These are phyloP conservation scores for Arthrobotrys musiformis DNA, from an alignment of 2,329 filamentous ascomycete species.

Conservation along the genomic window DNA sequence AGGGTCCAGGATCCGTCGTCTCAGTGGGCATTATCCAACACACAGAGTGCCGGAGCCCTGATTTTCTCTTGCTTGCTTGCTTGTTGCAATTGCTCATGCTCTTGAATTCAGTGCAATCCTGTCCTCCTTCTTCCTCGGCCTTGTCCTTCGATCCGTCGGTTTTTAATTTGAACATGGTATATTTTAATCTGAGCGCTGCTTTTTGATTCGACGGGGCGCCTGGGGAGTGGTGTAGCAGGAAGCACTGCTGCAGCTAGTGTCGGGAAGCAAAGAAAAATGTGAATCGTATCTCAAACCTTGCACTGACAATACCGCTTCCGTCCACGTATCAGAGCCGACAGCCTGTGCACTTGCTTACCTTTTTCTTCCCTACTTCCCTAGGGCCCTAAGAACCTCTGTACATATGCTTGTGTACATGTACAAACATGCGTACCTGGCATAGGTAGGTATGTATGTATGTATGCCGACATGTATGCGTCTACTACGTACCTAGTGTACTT, in stretches of 20 bases:
- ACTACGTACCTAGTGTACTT: too few relatives aligned
- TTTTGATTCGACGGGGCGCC: constrained; percentile 3
- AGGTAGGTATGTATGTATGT: too few relatives aligned
- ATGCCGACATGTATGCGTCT: too few relatives aligned
- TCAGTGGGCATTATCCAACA: constrained; percentile 47
- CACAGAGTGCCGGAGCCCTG: constrained; percentile 34
- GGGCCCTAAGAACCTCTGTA: too few relatives aligned
- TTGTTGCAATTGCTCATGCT: too few relatives aligned
- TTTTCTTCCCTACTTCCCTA: too few relatives aligned
- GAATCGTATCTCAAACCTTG: constrained; percentile 53
- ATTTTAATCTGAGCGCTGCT: constrained; percentile 8
- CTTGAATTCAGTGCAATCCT: too few relatives aligned
- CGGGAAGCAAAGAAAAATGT: constrained; percentile 27
- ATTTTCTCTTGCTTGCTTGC: constrained; percentile 26
- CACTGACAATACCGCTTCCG: constrained; percentile 8
- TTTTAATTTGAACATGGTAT: constrained; percentile 11
- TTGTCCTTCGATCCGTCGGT: constrained; percentile 14
- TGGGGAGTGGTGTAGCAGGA: constrained; percentile 7
- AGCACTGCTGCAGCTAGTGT: constrained; percentile 29
- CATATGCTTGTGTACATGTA: too few relatives aligned
- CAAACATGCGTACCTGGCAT: too few relatives aligned
- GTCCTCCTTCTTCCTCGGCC: not conserved
- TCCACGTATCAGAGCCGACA: constrained; percentile 2
- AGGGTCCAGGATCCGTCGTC: constrained; percentile 49
- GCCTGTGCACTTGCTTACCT: not conserved